Percentiles rank a stretch among this genome's conserved stretches.
Conservation (phyloP, 306 rosid genomes). For the Casuarina glauca region DNA sequence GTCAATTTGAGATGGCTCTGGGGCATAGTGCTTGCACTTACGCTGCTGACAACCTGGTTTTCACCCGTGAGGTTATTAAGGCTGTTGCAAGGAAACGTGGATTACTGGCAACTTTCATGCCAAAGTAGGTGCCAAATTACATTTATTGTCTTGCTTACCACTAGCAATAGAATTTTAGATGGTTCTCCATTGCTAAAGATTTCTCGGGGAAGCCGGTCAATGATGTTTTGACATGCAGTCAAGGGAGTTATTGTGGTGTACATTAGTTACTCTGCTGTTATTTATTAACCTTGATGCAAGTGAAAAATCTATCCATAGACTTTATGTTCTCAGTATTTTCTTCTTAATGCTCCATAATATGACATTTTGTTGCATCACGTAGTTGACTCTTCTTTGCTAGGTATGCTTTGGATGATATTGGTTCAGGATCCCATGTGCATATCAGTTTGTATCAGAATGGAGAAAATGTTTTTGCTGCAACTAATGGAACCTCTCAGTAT, state of each 20-base stretch:
- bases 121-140: conserved; percentile 62
- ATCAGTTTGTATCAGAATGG: conserved; percentile 80
- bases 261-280: neutral
- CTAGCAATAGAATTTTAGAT: neutral
- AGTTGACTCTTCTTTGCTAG: conserved; percentile 43
- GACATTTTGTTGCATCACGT: conserved; percentile 21
- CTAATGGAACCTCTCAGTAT: conserved; percentile 53
- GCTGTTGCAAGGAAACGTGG: conserved; percentile 79
- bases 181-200: neutral
- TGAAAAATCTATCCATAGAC: conserved; percentile 2
- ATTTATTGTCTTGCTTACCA: neutral
- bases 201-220: neutral
- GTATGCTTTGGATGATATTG: conserved; percentile 71
- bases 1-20: conserved; percentile 76
- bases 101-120: conserved; percentile 81
- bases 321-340: neutral
- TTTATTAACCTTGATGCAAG: neutral
- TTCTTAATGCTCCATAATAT: neutral
- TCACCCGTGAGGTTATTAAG: conserved; percentile 72
- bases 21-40: conserved; percentile 56
- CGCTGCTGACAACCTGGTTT: conserved; percentile 76
- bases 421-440: conserved; percentile 94
- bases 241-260: neutral
- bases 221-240: neutral
- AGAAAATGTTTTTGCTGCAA: conserved; percentile 72